Conservation (phyloP, 495 filamentous ascomycete genomes). For the Cercophora newfieldiana region DNA sequence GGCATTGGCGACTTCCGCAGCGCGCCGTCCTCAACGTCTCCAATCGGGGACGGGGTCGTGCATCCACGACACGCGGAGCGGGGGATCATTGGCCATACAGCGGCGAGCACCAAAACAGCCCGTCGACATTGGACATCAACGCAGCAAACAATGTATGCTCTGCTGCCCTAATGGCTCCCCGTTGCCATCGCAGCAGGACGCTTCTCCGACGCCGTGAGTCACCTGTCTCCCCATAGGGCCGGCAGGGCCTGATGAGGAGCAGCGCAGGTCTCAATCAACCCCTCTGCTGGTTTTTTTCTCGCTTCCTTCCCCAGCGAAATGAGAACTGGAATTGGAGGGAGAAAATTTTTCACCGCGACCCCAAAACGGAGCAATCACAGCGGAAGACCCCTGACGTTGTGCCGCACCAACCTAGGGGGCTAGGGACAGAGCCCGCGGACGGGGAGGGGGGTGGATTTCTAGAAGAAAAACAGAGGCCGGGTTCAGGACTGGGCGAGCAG, state of each 20-base stretch:
- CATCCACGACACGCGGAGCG: constrained; percentile 35
- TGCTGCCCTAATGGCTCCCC: constrained; percentile 18
- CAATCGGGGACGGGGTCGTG: constrained; percentile 41
- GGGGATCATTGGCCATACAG: constrained; percentile 42
- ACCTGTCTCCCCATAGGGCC: constrained; percentile 24
- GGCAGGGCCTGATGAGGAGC: constrained; percentile 15
- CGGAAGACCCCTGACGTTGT: constrained; percentile 26
- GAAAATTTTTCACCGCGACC: constrained; percentile 39
- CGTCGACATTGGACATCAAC: constrained; percentile 50
- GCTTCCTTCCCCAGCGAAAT: constrained; percentile 26
- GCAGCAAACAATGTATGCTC: constrained; percentile 35
- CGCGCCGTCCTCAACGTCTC: constrained; percentile 18
- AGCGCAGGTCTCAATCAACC: constrained; percentile 16
- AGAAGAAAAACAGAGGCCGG: constrained; percentile 27
- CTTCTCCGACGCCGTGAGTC: constrained; percentile 33
- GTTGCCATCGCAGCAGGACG: constrained; percentile 11
- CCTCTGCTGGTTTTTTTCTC: constrained; percentile 16
- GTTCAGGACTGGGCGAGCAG: constrained; percentile 17
- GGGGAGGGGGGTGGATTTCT: constrained; percentile 34
- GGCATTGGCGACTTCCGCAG: constrained; percentile 21
- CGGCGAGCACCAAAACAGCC: constrained; percentile 33
- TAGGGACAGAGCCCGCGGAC: constrained; percentile 4
- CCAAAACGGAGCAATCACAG: constrained; percentile 37
- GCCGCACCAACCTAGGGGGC: constrained; percentile 23
- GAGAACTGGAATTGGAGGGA: constrained; percentile 31